Evolutionary conservation across 1,284 basidiomycete genomes (phyloP), one percentile per base, ranked within the genome.

Genomic region (Leccinum fuscescens): DNA sequence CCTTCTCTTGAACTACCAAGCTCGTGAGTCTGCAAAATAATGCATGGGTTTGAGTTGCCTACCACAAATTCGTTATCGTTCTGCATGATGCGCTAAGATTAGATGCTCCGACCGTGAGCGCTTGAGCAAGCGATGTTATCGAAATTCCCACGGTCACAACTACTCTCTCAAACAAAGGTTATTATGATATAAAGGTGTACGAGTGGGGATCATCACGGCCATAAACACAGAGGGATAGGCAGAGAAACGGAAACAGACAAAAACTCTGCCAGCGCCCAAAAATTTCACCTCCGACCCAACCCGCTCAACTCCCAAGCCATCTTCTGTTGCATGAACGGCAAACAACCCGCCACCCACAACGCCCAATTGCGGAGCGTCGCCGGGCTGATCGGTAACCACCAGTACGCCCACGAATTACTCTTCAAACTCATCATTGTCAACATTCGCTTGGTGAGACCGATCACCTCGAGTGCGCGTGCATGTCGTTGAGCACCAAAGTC

Each of bases 51-150:
- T 14, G 27, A 31, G 15, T 29, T 33, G 22, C 72, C 44, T 62
- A 75, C 70, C 65, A 75, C 68, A 27, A 73, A 69, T 60, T 72
- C 71, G 15, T 49, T 24, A 31, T 60, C 55, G 53, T 55, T 37
- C 20, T 58, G 59, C 61, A 67, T 68, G 24, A 44, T 20, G 17
- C 46, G 14, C 17, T 11, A 44, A 17, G 42, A 17, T 44, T 44
- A 44, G 42, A 20, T 17, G 42, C 8, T n/a, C 15, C 37, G 6
- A 31, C 20, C 20, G 20, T 20, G 20, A 20, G 31, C 14, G 37
- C 37, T 15, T n/a, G n/a, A 39, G 4, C 39, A n/a, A 39, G n/a
- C 14, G 4, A n/a, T n/a, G 14, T 44, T 11, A 44, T 44, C 17
- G n/a, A 44, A 44, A 11, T 44, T 44, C 42, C 42, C 42, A 44